A percentile compares a stretch with the other conserved stretches of the same genome.
Conservation (phyloP, 2,329 filamentous ascomycete species). For the Fusarium haematococcum region DNA sequence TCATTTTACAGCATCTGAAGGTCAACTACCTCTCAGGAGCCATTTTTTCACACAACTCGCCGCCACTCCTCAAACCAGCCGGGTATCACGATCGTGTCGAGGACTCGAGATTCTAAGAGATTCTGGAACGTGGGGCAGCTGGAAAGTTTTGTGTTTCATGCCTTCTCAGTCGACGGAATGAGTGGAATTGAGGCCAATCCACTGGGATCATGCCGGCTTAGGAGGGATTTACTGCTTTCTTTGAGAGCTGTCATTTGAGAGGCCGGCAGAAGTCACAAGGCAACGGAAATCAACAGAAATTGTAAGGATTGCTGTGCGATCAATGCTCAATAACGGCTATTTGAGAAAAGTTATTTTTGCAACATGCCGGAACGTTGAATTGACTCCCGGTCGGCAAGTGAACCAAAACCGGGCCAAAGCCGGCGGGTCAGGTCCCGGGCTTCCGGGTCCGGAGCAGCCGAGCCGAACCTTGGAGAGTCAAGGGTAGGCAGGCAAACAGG, state of each 20-base stretch:
- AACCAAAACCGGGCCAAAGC: conserved; percentile 21
- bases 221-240: neutral
- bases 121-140: neutral
- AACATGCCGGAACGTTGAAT: neutral
- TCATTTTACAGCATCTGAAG: neutral
- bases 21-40: neutral
- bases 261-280: neutral
- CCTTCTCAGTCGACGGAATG: neutral
- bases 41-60: neutral
- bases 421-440: conserved; percentile 14
- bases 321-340: neutral
- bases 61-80: neutral
- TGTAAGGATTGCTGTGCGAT: neutral
- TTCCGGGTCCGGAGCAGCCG: conserved; percentile 11
- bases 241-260: neutral
- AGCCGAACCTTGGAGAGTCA: neutral
- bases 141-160: neutral
- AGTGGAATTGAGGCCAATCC: neutral
- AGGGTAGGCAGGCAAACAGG: neutral
- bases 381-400: neutral
- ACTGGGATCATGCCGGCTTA: neutral
- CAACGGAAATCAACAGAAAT: neutral
- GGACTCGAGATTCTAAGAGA: neutral
- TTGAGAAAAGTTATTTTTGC: neutral
- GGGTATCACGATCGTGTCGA: neutral